A percentile compares a stretch with the other conserved stretches of the same genome.
Evolutionary conservation across 331 rosid genomes (phyloP).

Genomic region (Saraca asoca): DNA sequence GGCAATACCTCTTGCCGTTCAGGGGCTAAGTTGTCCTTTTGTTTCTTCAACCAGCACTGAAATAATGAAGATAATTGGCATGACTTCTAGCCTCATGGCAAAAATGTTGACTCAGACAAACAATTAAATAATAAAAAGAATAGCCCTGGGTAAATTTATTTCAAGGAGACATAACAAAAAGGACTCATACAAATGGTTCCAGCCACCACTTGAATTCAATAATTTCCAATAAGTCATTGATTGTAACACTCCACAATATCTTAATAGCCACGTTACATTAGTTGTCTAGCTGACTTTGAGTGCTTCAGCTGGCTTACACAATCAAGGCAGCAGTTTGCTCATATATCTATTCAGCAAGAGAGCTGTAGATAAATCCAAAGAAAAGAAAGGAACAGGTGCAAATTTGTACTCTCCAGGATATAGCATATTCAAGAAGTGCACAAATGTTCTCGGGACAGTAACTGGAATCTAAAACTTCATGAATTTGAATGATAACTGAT

Average conservation of each 20-base stretch:
- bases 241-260: conserved; percentile 17
- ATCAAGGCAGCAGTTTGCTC: background rate
- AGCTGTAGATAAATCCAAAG: conserved; percentile 1
- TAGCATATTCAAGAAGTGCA: background rate
- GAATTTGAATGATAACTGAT: too few species aligned
- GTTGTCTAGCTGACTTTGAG: background rate
- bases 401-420: background rate
- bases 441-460: background rate
- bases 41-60: conserved; percentile 99
- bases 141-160: background rate
- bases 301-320: background rate
- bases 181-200: background rate
- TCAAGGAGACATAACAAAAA: too few species aligned
- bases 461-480: conserved; percentile 3
- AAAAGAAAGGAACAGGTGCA: background rate
- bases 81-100: background rate
- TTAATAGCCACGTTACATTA: background rate
- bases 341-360: background rate
- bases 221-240: background rate
- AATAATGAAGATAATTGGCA: conserved; percentile 17
- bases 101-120: background rate
- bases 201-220: background rate
- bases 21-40: conserved; percentile 77
- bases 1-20: conserved; percentile 46
- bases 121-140: background rate